Conservation (phyloP, 2,329 filamentous ascomycete species). For the Fusarium subglutinans region DNA sequence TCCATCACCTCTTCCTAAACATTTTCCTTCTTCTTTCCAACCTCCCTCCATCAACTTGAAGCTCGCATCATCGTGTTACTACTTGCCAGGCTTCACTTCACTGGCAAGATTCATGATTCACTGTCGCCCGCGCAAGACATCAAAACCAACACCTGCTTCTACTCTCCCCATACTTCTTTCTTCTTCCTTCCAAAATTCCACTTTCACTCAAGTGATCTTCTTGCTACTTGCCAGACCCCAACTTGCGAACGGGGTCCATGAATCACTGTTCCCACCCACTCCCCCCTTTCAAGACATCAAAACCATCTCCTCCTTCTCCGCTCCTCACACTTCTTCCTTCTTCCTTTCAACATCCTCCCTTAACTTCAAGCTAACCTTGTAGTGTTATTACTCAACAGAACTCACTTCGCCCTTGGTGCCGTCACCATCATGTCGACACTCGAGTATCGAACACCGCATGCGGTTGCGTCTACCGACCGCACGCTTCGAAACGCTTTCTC, state of each 20-base stretch:
- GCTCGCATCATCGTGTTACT: background rate
- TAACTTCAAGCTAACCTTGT: background rate
- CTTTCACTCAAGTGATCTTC: background rate
- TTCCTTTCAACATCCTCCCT: background rate
- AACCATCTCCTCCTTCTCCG: background rate
- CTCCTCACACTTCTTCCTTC: background rate
- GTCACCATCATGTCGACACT: slow-evolving; percentile 16
- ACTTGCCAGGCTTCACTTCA: background rate
- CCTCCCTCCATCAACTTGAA: background rate
- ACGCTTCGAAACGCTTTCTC: slow-evolving; percentile 20
- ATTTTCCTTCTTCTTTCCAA: background rate
- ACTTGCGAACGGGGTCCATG: background rate
- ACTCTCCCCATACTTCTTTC: background rate
- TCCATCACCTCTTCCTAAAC: background rate
- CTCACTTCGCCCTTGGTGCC: background rate
- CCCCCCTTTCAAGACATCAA: background rate
- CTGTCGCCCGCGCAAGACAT: background rate
- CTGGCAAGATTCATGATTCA: background rate
- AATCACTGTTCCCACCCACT: background rate
- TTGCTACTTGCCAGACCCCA: background rate
- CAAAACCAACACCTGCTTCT: background rate
- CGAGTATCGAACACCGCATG: slow-evolving; percentile 6
- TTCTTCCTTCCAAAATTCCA: background rate
- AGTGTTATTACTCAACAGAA: background rate
- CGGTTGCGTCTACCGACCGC: background rate